Base-by-base conservation (phyloP, 306 rosid genomes). In the Geum urbanum region DNA sequence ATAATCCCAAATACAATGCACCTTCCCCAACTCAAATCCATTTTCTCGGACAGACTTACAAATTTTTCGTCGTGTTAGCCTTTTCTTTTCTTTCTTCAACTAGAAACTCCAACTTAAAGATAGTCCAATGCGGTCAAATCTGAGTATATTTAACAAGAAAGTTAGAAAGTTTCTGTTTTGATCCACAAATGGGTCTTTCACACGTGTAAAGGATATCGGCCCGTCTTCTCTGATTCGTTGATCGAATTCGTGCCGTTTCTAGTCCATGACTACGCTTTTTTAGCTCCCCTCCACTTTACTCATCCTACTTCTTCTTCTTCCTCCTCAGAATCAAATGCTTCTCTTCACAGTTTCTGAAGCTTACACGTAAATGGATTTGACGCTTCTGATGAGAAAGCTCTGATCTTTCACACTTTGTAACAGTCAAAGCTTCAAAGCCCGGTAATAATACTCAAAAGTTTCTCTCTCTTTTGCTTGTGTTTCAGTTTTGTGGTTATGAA, bases 221-320 rank as follows among this genome's bases (percentile, higher is more conserved):
- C 12, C 35, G 40, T 12, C 3, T 56, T 56, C 62, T 56, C 61
- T 56, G 1, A 5, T 10, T 24, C 40, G 8, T 55, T 3, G 14
- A 54, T 46, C 24, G 24, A 27, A 55, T 56, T 59, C 64, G 64
- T 59, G 64, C 6, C 20, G 22, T 45, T 59, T 35, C 46, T 74
- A 66, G 83, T 80, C 85, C 91, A 87, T 82, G 89, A 84, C 56
- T 63, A 2, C 14, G 20, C 63, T 61, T 39, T 1, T 61, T 8
- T 8, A 19, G 44, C 32, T n/a, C 22, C 35, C 72, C n/a, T 19
- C 58, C 12, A 57, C 73, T 80, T 18, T 68, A 52, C 76, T 55
- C 53, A 9, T 3, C 8, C 40, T 40, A 5, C 53, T 16, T 35
- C 74, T 6, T 53, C 57, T 43, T 27, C 14, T 57, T 22, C 55